Percentiles rank a stretch among this genome's conserved stretches.
These are phyloP conservation scores for Ganoderma multipileum DNA, from an alignment of 1,284 basidiomycete species.

Conservation along the genomic window DNA sequence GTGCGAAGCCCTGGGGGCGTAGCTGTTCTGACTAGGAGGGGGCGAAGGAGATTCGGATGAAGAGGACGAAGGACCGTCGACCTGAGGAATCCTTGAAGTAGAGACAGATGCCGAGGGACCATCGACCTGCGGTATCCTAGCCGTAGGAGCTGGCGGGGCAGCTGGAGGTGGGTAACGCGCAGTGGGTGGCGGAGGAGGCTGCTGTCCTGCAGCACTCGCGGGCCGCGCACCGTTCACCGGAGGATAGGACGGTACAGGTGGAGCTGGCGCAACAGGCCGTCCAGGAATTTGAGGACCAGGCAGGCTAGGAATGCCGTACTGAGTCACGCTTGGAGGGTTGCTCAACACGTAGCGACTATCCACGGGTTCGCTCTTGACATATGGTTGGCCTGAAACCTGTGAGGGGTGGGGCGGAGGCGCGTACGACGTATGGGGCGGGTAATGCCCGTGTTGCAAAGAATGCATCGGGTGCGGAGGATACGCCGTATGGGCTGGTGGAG, in stretches of 20 bases:
- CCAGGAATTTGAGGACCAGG: conserved; percentile 67
- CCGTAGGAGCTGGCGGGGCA: conserved; percentile 19
- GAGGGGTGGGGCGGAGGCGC: conserved; percentile 48
- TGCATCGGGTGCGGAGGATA: conserved; percentile 39
- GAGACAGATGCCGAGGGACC: conserved; percentile 22
- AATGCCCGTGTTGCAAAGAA: conserved; percentile 36
- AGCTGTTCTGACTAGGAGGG: conserved; percentile 56
- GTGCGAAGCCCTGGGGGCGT: conserved; percentile 60
- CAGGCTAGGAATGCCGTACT: conserved; percentile 65
- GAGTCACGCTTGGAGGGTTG: conserved; percentile 45
- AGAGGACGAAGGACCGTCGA: conserved; percentile 64
- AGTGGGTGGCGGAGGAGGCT: conserved; percentile 36
- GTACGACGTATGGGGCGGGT: conserved; percentile 45
- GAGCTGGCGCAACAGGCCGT: conserved; percentile 52
- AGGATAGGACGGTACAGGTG: conserved; percentile 38
- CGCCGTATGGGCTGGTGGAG: conserved; percentile 47
- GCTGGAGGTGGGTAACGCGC: conserved; percentile 34
- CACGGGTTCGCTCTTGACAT: conserved; percentile 72
- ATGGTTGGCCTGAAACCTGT: conserved; percentile 43
- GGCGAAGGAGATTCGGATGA: conserved; percentile 69
- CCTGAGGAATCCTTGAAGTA: conserved; percentile 46
- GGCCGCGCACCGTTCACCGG: conserved; percentile 24
- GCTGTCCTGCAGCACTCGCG: conserved; percentile 26
- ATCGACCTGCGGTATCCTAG: conserved; percentile 74
- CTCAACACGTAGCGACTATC: conserved; percentile 69